Evolutionary conservation across 1,139 yeast genomes (phyloP).

Genomic region (Suhomyces yuchorum): DNA sequence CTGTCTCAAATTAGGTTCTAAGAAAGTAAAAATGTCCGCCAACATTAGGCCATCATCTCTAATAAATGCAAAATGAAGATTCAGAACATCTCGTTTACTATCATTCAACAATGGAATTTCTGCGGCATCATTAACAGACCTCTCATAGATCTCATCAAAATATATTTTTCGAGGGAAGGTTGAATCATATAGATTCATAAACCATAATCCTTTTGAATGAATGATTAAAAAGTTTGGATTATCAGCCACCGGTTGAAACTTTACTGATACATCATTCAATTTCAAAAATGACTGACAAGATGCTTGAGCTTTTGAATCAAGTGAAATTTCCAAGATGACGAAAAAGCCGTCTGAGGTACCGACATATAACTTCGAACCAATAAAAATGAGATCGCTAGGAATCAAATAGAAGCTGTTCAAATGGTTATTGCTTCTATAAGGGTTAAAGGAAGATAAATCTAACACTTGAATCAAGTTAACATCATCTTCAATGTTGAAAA

Average conservation of each 20-base stretch:
- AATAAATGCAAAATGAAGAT: constrained; percentile 35
- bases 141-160: constrained; percentile 40
- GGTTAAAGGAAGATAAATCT: constrained; percentile 10
- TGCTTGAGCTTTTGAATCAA: neutral
- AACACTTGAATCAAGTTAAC: neutral
- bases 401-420: constrained; percentile 9
- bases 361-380: constrained; percentile 14
- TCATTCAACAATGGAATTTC: constrained; percentile 10
- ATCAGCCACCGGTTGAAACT: constrained; percentile 11
- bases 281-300: constrained; percentile 18
- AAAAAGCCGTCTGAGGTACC: constrained; percentile 24
- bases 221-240: constrained; percentile 29
- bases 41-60: constrained; percentile 55
- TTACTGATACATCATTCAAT: constrained; percentile 31
- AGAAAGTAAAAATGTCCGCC: constrained; percentile 32
- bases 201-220: constrained; percentile 45
- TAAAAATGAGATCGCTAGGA: constrained; percentile 14
- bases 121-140: constrained; percentile 18
- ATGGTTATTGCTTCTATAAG: constrained; percentile 5
- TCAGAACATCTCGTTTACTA: constrained; percentile 5
- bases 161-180: constrained; percentile 42
- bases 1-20: constrained; percentile 33
- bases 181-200: constrained; percentile 35
- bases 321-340: constrained; percentile 10
- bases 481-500: neutral